Evolutionary conservation across 2,329 filamentous ascomycete genomes (phyloP).

Genomic region (Acarospora socialis): DNA sequence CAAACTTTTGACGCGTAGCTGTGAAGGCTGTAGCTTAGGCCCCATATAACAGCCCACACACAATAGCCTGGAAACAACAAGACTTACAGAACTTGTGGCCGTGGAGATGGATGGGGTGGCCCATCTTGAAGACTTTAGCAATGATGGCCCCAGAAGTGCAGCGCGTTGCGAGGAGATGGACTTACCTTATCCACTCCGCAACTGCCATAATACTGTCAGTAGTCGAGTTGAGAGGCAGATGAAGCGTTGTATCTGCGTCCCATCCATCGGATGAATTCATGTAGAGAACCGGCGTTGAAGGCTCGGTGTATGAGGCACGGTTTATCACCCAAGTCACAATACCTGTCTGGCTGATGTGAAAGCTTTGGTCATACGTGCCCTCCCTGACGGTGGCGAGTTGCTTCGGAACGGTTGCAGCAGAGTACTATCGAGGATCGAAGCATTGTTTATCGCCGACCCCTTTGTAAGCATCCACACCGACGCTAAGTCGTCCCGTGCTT

Average conservation of each 20-base stretch:
- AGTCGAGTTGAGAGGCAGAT: constrained; percentile 10
- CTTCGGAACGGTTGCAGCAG: constrained; percentile 9
- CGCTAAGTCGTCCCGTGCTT: constrained; percentile 2
- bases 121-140: too few relatives aligned
- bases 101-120: too few relatives aligned
- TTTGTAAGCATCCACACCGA: constrained; percentile 11
- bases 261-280: constrained; percentile 11
- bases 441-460: constrained; percentile 6
- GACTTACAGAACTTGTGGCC: too few relatives aligned
- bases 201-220: constrained; percentile 13
- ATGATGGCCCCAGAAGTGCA: too few relatives aligned
- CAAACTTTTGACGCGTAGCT: too few relatives aligned
- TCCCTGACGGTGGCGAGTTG: constrained; percentile 6
- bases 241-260: constrained; percentile 10
- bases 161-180: too few relatives aligned
- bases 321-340: constrained; percentile 12
- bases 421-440: constrained; percentile 8
- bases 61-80: too few relatives aligned
- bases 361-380: constrained; percentile 5
- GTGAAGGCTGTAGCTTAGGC: too few relatives aligned
- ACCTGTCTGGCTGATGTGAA: constrained; percentile 10
- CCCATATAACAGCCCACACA: too few relatives aligned
- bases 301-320: constrained; percentile 8
- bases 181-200: too few relatives aligned
- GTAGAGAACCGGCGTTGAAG: constrained; percentile 9